Base-by-base conservation (phyloP, 164 flowering plant genomes). In the Berberis vulgaris region DNA sequence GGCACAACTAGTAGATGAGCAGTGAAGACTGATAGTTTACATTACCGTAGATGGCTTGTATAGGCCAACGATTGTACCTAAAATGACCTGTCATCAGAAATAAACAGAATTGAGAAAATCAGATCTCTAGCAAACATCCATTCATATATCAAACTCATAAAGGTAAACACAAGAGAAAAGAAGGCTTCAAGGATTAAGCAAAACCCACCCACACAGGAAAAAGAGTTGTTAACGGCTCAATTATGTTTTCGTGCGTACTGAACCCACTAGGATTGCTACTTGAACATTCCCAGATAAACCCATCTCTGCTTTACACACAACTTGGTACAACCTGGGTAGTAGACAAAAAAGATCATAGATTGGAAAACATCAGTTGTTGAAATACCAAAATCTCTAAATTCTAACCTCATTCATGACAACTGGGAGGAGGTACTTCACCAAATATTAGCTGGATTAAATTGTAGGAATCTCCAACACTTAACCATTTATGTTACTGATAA, bases 131-230 rank as follows among this genome's bases (percentile, higher is more conserved):
- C 39, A 40, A 61, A 60, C 43, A 63, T 13, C 38, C 57, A 4
- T 6, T 57, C 49, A 6, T 26, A 63, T 50, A 3, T 5, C 45
- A 57, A 66, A 64, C 12, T 49, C 7, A 62, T 5, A 62, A 50
- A 50, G 12, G 12, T 6, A 62, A 38, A 41, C 3, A 9, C 10
- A 9, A 40, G 1, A 13, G n/a, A 40, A 46, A 39, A 26, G 40
- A 54, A 38, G 40, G 61, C 43, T 47, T 52, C 60, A 39, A 54
- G 57, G 11, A 46, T 5, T 38, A 49, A 49, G 43, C 3, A 46
- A 54, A 54, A 67, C 93, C 66, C 79, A 94, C 97, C 97, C 99
- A 94, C 38, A 91, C 61, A 64, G 97, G 97, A 78, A 94, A 94
- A 73, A 94, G 93, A 64, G 97, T 91, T 2, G 94, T 89, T 75